Percentiles rank a stretch among this genome's conserved stretches.
Evolutionary conservation across 306 rosid genomes (phyloP).

Genomic region (Sindora glabra): DNA sequence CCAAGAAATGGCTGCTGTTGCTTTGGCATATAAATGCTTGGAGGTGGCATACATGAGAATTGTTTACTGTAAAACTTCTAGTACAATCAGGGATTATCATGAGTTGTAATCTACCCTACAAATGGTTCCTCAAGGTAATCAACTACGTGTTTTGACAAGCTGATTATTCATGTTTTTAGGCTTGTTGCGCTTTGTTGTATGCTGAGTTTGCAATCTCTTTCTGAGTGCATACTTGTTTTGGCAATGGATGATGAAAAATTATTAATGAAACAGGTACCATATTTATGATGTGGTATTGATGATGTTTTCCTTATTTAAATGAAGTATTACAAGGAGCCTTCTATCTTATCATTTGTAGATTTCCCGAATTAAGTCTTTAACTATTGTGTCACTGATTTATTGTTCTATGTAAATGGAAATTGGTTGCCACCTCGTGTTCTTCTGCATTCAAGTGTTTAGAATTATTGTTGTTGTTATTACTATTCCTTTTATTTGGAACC

Average conservation of each 20-base stretch:
- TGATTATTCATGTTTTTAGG: neutral
- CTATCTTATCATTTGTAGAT: neutral
- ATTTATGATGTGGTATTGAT: neutral
- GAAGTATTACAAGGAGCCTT: no score
- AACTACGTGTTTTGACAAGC: slow-evolving; percentile 17
- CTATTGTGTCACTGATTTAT: no score
- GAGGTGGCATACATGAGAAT: slow-evolving; percentile 78
- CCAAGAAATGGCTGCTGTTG: slow-evolving; percentile 69
- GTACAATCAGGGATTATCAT: slow-evolving; percentile 39
- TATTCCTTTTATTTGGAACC: no score
- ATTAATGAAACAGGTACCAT: slow-evolving; percentile 1
- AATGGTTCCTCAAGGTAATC: slow-evolving; percentile 66
- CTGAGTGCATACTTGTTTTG: slow-evolving; percentile 11
- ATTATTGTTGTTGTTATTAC: no score
- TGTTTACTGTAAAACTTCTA: slow-evolving; percentile 48
- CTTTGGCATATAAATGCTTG: slow-evolving; percentile 91
- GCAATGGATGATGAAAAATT: neutral
- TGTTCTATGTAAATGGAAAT: no score
- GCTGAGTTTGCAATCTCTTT: slow-evolving; percentile 9
- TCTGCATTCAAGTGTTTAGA: no score
- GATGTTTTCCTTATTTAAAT: neutral
- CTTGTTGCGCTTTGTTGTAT: slow-evolving; percentile 1
- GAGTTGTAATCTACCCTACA: slow-evolving; percentile 56
- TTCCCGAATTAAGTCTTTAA: neutral
- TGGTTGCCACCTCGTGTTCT: no score